Evolutionary conservation across 768 basidiomycete genomes (phyloP).

Genomic region (Leccinum disarticulatum): DNA sequence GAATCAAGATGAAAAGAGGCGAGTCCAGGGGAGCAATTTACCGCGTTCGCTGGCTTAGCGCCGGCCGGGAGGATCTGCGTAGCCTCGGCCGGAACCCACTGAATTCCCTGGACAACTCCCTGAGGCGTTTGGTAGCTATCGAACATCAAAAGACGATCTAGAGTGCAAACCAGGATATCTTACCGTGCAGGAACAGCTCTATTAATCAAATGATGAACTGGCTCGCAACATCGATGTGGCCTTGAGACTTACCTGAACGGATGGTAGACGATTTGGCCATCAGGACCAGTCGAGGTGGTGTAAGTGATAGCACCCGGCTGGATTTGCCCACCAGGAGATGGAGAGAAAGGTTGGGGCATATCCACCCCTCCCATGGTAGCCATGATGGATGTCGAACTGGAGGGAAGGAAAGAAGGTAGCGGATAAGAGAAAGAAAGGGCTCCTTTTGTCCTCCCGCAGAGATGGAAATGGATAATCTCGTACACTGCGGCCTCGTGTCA

Average conservation of each 20-base stretch:
- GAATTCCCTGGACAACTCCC: constrained; percentile 65
- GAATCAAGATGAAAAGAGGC: constrained; percentile 1
- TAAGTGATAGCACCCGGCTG: constrained; percentile 71
- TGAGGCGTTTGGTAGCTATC: constrained; percentile 68
- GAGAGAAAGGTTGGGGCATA: constrained; percentile 32
- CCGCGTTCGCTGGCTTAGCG: constrained; percentile 58
- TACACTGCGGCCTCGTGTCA: constrained; percentile 27
- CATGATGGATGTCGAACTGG: constrained; percentile 23
- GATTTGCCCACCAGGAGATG: constrained; percentile 43
- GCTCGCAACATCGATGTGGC: constrained; percentile 1
- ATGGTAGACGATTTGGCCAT: constrained; percentile 67
- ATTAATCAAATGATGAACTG: constrained; percentile 16
- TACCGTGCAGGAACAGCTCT: constrained; percentile 79
- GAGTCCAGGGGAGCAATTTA: constrained; percentile 30
- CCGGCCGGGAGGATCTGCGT: constrained; percentile 59
- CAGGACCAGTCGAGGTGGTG: constrained; percentile 59
- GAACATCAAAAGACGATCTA: constrained; percentile 11
- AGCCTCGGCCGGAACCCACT: constrained; percentile 68
- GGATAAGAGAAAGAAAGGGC: background rate
- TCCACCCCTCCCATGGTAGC: constrained; percentile 24
- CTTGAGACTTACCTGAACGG: constrained; percentile 61
- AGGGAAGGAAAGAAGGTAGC: constrained; percentile 13
- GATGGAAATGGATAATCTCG: constrained; percentile 16
- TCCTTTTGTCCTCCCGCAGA: constrained; percentile 23
- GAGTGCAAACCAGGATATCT: constrained; percentile 13